phyloP scores from a whole-genome alignment of 441 rosid species.

The Aleurites moluccanus region DNA sequence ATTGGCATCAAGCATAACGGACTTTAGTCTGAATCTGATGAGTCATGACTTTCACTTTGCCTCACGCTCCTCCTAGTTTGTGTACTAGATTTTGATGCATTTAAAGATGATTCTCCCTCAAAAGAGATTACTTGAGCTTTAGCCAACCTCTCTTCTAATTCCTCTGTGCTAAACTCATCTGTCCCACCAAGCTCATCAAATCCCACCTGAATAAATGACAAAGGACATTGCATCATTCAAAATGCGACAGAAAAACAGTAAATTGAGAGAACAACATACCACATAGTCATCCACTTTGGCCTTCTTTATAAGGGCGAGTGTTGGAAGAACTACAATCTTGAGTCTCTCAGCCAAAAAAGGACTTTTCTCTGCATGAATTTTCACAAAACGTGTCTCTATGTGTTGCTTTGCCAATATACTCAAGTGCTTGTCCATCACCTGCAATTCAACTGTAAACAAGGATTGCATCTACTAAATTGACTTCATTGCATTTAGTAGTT shows the following conservation, averaged over 20 bases:
- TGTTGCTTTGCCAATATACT: conserved; percentile 81
- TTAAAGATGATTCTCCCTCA: conserved; percentile 78
- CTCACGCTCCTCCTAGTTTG: conserved; percentile 68
- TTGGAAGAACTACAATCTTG: conserved; percentile 88
- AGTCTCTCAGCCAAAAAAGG: conserved; percentile 91
- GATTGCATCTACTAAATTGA: conserved; percentile 7
- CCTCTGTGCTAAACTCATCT: conserved; percentile 92
- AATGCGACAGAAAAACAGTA: neutral
- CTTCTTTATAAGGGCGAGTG: conserved; percentile 87
- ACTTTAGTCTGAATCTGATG: conserved; percentile 66
- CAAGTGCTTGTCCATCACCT: conserved; percentile 96
- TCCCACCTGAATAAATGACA: conserved; percentile 56
- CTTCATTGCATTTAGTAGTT: neutral
- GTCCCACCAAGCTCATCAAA: conserved; percentile 91
- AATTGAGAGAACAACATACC: conserved; percentile 29
- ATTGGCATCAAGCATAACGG: neutral
- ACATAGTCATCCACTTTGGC: conserved; percentile 98
- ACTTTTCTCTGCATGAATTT: conserved; percentile 95
- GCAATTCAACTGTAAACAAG: conserved; percentile 32
- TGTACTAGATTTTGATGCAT: conserved; percentile 40
- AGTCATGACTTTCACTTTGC: conserved; percentile 62
- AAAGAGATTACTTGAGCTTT: conserved; percentile 76
- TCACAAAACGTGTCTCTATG: conserved; percentile 84
- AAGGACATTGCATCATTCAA: neutral
- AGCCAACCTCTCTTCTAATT: conserved; percentile 84